Evolutionary conservation across 2,329 filamentous ascomycete genomes (phyloP).

Genomic region (Aspergillus pseudoglaucus): DNA sequence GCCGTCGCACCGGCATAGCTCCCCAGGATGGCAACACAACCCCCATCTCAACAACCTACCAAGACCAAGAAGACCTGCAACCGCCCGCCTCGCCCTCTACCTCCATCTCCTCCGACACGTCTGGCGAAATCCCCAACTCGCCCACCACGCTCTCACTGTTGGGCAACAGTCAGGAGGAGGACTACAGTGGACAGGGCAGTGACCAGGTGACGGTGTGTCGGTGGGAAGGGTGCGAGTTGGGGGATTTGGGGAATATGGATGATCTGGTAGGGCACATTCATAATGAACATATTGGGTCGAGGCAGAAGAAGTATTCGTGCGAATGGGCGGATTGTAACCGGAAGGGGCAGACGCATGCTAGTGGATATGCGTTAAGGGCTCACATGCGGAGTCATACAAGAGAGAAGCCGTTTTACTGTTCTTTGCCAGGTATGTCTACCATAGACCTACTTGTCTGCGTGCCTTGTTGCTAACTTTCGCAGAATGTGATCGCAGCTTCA

Average conservation of each 20-base stretch:
- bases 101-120: conserved; percentile 84
- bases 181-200: conserved; percentile 64
- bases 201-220: conserved; percentile 72
- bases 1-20: conserved; percentile 39
- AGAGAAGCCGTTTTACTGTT: conserved; percentile 98
- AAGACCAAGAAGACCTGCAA: conserved; percentile 34
- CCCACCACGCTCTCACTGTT: conserved; percentile 47
- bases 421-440: conserved; percentile 66
- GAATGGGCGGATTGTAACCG: conserved; percentile 87
- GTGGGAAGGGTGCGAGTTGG: conserved; percentile 68
- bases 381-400: conserved; percentile 97
- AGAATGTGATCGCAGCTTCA: conserved; percentile 98
- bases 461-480: background rate
- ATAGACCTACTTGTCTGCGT: background rate
- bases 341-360: conserved; percentile 87
- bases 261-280: conserved; percentile 76
- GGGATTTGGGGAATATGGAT: conserved; percentile 74
- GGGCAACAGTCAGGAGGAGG: conserved; percentile 41
- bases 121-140: conserved; percentile 72
- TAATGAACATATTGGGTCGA: conserved; percentile 85
- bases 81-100: conserved; percentile 48
- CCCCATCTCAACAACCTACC: conserved; percentile 39
- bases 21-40: conserved; percentile 44
- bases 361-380: conserved; percentile 89
- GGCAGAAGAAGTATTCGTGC: conserved; percentile 96